Evolutionary conservation across 2,329 filamentous ascomycete genomes (phyloP), one percentile per base, ranked within the genome.

Genomic region (Colletotrichum tamarilloi): DNA sequence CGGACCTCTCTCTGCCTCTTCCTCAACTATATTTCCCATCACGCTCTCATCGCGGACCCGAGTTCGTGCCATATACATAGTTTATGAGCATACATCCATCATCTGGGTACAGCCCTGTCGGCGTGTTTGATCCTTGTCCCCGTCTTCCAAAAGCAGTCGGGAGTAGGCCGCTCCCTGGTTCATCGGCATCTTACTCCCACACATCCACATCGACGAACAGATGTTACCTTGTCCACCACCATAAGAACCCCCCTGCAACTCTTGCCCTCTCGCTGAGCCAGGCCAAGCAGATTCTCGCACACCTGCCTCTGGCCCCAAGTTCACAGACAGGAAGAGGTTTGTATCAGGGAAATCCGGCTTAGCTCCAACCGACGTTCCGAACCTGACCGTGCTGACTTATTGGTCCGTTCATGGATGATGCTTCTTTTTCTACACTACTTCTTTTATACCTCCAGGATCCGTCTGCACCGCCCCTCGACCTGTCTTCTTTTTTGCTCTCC

Each of bases 371-470:
- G 85, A 82, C 78, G 84, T 85, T 85, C 85, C 85, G 84, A 84
- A 80, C 83, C 79, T 83, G 82, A 80, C 82, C 83, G 80, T 85
- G 81, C 82, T 84, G 81, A 80, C 79, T 79, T 77, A 79, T 80
- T 79, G 78, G 76, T 72, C 76, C 77, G 76, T 79, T 77, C 81
- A 80, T 81, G 81, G 82, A 81, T 82, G 79, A 81, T 81, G 81
- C 79, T 81, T 84, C 82, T 82, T 82, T 80, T 79, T 80, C 79
- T 75, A 80, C 79, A 76, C 79, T 84, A 84, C 82, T 82, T 85
- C 84, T 87, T 84, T 87, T 88, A 87, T 88, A 87, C 85, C 83
- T 84, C 83, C 80, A 80, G 83, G 83, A 82, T 84, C 81, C 84
- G 59, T 72, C 63, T 85, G 85, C 85, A 85, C 84, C 83, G 84